Base-by-base conservation (phyloP, 192 early-diverging fungal genomes). In the Thoreauomyces humboldtii region DNA sequence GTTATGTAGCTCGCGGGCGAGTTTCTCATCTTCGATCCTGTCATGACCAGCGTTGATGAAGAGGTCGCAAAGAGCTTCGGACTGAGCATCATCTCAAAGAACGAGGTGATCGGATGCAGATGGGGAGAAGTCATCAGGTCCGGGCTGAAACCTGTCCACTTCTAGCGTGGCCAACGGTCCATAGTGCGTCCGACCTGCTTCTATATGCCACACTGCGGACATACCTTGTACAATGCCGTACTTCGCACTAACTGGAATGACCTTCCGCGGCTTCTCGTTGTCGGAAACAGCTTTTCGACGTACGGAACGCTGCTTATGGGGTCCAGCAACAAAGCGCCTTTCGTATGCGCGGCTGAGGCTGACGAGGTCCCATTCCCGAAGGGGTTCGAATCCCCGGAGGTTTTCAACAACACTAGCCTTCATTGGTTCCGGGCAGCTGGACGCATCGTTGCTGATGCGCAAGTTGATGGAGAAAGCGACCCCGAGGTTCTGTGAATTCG, bases 121-220 rank as follows among this genome's bases (percentile, higher is more conserved):
- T 9, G 17, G 38, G 17, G 9, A 50, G 12, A 9, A 50, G 15
- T 24, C n/a, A 12, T 41, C 38, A n/a, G 38, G n/a, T 9, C 38
- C 38, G n/a, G n/a, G 38, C n/a, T 41, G 9, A 41, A 41, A n/a
- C n/a, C n/a, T 41, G n/a, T n/a, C 9, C n/a, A 41, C n/a, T 41
- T 12, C 38, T 41, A 75, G 70, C 51, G 43, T n/a, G 69, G 63
- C 22, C 14, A 32, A 19, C 74, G 67, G 3, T 27, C 35, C 19
- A 38, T 52, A n/a, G 44, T 42, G 3, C 1, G 5, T 17, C 57
- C 43, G 9, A 72, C 70, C 6, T 38, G 72, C 36, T 75, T 72
- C 53, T 75, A 62, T 60, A 75, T 75, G 74, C 74, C 74, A 6
- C 74, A 75, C 55, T 75, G 74, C 65, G 74, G 70, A 7, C 61